These are phyloP conservation scores for Coemansia sp. DNA, from an alignment of 192 early-diverging fungal genomes.

Conservation along the genomic window DNA sequence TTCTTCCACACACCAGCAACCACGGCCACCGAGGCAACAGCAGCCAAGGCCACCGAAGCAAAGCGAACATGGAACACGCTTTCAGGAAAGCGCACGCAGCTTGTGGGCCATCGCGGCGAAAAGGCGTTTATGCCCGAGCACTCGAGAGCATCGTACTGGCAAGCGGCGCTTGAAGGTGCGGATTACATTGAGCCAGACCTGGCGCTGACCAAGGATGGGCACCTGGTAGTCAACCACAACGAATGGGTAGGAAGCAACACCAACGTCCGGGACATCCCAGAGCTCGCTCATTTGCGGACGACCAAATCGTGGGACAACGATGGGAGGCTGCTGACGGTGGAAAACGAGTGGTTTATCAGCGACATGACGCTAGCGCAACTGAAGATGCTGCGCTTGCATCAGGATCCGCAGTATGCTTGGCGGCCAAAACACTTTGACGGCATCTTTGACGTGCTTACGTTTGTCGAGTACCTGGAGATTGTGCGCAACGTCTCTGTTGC, in stretches of 20 bases:
- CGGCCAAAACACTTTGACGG: constrained; percentile 50
- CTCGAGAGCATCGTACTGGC: constrained; percentile 51
- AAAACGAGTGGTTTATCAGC: constrained; percentile 52
- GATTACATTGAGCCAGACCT: constrained; percentile 57
- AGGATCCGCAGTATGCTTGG: constrained; percentile 31
- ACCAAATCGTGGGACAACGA: constrained; percentile 41
- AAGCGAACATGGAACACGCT: constrained; percentile 35
- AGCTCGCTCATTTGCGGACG: constrained; percentile 27
- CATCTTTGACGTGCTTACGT: constrained; percentile 42
- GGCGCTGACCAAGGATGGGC: constrained; percentile 47
- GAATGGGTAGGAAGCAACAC: constrained; percentile 51
- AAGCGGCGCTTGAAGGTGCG: constrained; percentile 49
- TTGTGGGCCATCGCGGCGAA: constrained; percentile 56
- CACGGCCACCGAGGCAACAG: background rate
- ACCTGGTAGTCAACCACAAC: constrained; percentile 57
- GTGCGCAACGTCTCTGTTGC: constrained; percentile 35
- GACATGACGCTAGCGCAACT: constrained; percentile 51
- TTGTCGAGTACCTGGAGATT: constrained; percentile 51
- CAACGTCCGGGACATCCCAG: constrained; percentile 25
- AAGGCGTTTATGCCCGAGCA: constrained; percentile 59
- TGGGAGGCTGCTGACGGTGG: constrained; percentile 2
- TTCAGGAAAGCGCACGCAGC: constrained; percentile 20
- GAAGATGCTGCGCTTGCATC: constrained; percentile 29
- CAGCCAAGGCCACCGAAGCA: background rate
- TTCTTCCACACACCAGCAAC: background rate